A percentile compares a stretch with the other conserved stretches of the same genome.
phyloP scores from a whole-genome alignment of 2,329 filamentous ascomycete genomes.

The Pseudogymnoascus sp. region DNA sequence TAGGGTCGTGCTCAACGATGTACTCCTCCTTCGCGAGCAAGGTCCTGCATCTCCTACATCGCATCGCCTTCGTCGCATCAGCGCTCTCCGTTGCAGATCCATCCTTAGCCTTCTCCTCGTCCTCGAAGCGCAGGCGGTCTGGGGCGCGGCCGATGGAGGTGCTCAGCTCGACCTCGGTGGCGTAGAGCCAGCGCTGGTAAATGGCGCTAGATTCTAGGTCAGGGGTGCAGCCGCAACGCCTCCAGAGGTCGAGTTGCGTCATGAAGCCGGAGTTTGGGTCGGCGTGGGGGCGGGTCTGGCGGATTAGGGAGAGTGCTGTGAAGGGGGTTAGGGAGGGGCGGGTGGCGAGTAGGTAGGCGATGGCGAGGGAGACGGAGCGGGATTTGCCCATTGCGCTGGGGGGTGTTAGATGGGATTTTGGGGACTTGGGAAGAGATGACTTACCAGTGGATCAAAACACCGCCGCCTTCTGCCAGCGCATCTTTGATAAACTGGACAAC shows the following conservation, averaged over 20 bases:
- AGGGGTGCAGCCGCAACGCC: constrained; percentile 72
- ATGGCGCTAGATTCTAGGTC: constrained; percentile 59
- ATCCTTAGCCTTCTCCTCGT: constrained; percentile 45
- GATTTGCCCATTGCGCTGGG: constrained; percentile 91
- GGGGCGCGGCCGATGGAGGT: constrained; percentile 72
- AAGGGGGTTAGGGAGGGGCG: constrained; percentile 38
- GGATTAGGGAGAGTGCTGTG: constrained; percentile 61
- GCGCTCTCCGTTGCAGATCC: constrained; percentile 10
- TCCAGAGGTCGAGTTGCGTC: constrained; percentile 78
- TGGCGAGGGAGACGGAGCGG: constrained; percentile 73
- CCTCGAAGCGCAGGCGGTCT: constrained; percentile 71
- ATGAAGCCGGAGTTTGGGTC: constrained; percentile 92
- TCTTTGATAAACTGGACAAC: constrained; percentile 77
- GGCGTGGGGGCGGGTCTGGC: constrained; percentile 63
- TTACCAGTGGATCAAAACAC: constrained; percentile 64
- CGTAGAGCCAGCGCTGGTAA: constrained; percentile 74
- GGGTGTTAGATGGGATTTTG: constrained; percentile 13
- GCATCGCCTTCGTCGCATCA: constrained; percentile 44
- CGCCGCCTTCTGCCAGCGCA: constrained; percentile 54
- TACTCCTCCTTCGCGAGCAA: constrained; percentile 29
- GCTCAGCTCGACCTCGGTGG: constrained; percentile 55
- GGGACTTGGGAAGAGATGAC: constrained; percentile 26
- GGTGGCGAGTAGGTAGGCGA: constrained; percentile 76
- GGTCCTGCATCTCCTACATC: constrained; percentile 81
- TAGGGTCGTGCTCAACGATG: constrained; percentile 44